Conservation (phyloP, 371 early-diverging fungal genomes). For the Saksenaea vasiformis region DNA sequence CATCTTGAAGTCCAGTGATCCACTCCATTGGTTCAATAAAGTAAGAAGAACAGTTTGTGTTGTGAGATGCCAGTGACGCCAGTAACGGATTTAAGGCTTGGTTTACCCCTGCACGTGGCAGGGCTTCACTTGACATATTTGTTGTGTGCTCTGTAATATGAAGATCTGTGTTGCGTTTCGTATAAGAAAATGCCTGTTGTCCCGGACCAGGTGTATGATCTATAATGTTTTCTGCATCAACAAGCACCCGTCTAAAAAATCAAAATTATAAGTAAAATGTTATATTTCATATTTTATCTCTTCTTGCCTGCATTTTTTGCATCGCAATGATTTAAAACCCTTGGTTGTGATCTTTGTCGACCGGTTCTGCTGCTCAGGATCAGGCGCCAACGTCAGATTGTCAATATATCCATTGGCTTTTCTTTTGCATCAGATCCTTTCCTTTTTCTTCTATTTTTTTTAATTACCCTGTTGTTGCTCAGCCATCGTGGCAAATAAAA, state of each 20-base stretch:
- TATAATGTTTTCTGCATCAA: conserved; percentile 63
- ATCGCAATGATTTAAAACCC: conserved; percentile 35
- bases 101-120: conserved; percentile 19
- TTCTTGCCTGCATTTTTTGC: conserved; percentile 49
- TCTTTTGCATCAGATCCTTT: not conserved
- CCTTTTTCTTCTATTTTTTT: not conserved
- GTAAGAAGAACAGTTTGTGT: conserved; percentile 68
- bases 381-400: conserved; percentile 51
- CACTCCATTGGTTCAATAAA: conserved; percentile 89
- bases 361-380: conserved; percentile 36
- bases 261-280: not conserved
- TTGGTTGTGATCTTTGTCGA: conserved; percentile 16
- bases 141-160: conserved; percentile 23
- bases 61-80: conserved; percentile 36
- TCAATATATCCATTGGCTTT: conserved; percentile 49
- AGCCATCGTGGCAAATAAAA: conserved; percentile 61
- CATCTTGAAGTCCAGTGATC: conserved; percentile 66
- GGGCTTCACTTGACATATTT: conserved; percentile 9
- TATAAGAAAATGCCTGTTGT: conserved; percentile 70
- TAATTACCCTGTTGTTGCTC: conserved; percentile 54
- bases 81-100: conserved; percentile 44
- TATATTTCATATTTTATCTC: not conserved
- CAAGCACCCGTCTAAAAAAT: conserved; percentile 54
- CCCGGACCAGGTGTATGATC: conserved; percentile 75
- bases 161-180: conserved; percentile 62